Evolutionary conservation across 257 asterid species (phyloP).

Genomic region (Euphrasia confusa): DNA sequence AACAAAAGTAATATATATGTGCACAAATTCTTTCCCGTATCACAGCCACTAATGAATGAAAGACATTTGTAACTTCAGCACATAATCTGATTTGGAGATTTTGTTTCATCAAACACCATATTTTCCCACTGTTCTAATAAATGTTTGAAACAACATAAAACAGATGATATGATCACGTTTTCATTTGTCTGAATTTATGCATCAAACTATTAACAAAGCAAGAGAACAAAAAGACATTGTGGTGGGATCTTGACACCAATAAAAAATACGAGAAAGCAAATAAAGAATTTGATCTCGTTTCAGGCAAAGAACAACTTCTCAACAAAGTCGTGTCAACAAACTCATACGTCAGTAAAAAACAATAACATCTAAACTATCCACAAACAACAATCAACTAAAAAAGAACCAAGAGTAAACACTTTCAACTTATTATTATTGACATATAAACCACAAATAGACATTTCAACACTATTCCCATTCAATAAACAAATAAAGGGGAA

Average conservation of each 20-base stretch:
- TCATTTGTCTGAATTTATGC: conserved; percentile 5
- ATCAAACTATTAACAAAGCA: background rate
- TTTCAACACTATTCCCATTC: background rate
- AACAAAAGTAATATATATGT: background rate
- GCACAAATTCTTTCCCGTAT: background rate
- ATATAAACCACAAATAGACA: background rate
- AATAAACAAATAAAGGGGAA: conserved; percentile 5
- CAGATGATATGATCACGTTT: background rate
- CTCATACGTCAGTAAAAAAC: background rate
- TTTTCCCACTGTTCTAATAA: background rate
- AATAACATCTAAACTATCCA: background rate
- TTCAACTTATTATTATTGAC: background rate
- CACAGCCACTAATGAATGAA: background rate
- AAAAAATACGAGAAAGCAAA: background rate
- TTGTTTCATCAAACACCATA: background rate
- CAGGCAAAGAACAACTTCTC: background rate
- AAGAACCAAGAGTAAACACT: conserved; percentile 4
- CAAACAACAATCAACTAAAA: conserved; percentile 9
- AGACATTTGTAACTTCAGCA: background rate
- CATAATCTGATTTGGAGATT: background rate
- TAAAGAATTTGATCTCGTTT: background rate
- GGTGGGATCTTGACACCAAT: background rate
- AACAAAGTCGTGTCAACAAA: conserved; percentile 11
- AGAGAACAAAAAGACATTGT: conserved; percentile 15
- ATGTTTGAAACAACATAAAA: conserved; percentile 2